Percentiles rank a stretch among this genome's conserved stretches.
These are phyloP conservation scores for Vitis cinerea DNA, from an alignment of 164 flowering plant species.

Conservation along the genomic window DNA sequence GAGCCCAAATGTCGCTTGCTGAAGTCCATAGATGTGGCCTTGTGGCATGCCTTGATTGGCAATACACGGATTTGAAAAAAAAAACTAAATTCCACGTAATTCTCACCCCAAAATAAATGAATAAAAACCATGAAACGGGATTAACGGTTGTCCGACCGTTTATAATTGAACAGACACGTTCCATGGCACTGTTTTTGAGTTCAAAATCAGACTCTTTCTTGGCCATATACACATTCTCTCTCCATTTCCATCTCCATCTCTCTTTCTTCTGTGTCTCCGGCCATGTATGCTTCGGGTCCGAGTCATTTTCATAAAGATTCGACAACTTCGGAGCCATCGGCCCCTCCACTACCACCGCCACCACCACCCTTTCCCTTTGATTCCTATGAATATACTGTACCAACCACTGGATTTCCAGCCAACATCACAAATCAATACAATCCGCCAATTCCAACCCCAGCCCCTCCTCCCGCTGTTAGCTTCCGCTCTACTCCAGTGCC, in stretches of 20 bases:
- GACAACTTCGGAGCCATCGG: background rate
- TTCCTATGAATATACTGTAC: background rate
- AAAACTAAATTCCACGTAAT: no score
- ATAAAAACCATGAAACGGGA: background rate
- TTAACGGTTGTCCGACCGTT: background rate
- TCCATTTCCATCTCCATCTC: background rate
- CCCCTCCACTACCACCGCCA: conserved; percentile 6
- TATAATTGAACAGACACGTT: background rate
- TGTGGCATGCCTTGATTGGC: no score
- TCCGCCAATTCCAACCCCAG: background rate
- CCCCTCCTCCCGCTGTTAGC: background rate
- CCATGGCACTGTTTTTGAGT: background rate
- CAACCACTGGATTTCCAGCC: background rate
- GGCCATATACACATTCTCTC: background rate
- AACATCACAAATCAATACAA: background rate
- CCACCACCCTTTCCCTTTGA: background rate
- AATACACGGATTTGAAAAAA: no score
- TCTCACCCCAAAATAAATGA: no score
- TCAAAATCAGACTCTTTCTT: no score
- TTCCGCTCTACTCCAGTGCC: conserved; percentile 16
- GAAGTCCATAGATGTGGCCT: no score
- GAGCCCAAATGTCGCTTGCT: no score
- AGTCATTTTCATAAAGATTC: background rate
- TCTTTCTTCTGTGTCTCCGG: background rate
- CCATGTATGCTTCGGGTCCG: background rate